phyloP scores from a whole-genome alignment of 2,329 filamentous ascomycete genomes.

The Trichophyton verrucosum region DNA sequence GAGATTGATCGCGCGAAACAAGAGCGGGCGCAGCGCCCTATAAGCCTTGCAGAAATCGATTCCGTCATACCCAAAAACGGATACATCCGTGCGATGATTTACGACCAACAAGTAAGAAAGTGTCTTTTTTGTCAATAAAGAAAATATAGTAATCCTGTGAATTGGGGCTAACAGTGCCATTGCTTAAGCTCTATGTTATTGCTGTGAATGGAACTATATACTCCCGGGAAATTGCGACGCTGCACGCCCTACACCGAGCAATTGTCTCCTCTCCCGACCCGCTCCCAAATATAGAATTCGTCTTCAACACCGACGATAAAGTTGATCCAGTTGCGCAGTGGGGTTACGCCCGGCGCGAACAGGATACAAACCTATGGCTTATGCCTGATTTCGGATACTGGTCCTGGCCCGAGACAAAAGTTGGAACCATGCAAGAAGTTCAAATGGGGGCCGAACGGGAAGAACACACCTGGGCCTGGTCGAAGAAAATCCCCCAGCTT shows the following conservation, averaged over 20 bases:
- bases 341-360: slow-evolving; percentile 32
- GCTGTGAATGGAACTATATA: slow-evolving; percentile 25
- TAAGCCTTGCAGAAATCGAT: slow-evolving; percentile 27
- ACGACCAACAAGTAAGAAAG: slow-evolving; percentile 24
- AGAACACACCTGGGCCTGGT: slow-evolving; percentile 22
- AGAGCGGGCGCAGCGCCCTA: slow-evolving; percentile 16
- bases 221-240: slow-evolving; percentile 30
- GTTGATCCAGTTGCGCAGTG: slow-evolving; percentile 28
- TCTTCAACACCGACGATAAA: slow-evolving; percentile 37
- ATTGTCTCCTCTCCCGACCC: slow-evolving; percentile 29
- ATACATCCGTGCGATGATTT: slow-evolving; percentile 27
- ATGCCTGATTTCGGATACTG: slow-evolving; percentile 46
- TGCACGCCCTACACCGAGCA: slow-evolving; percentile 39
- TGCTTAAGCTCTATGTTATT: slow-evolving; percentile 25
- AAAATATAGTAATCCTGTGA: too few relatives aligned
- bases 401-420: slow-evolving; percentile 39
- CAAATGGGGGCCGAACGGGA: slow-evolving; percentile 26
- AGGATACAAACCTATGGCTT: slow-evolving; percentile 35
- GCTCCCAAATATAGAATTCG: slow-evolving; percentile 40
- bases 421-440: slow-evolving; percentile 34
- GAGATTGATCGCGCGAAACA: slow-evolving; percentile 26
- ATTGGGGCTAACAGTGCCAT: not conserved
- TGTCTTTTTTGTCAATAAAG: too few relatives aligned
- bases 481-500: slow-evolving; percentile 19
- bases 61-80: slow-evolving; percentile 23